Base-by-base conservation (phyloP, 2,329 filamentous ascomycete genomes). In the Calycina marina region DNA sequence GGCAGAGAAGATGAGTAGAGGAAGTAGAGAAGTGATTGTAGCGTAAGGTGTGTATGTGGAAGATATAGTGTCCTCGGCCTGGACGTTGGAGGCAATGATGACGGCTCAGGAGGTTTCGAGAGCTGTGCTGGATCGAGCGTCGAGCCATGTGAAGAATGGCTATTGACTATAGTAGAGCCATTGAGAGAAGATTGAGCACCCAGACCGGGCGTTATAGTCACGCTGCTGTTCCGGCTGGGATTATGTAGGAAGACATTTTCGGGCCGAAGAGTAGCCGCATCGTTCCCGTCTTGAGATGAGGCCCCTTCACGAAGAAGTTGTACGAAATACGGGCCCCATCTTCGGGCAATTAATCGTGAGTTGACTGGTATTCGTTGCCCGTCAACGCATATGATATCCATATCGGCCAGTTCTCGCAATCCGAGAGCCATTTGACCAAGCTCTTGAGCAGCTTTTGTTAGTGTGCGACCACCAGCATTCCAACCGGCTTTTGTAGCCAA, bases 291-390 rank as follows among this genome's bases (percentile, higher is more conserved):
- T 36, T 77, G 69, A 9, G 72, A 73, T 1, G 74, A 66, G 2
- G 80, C 74, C 4, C 67, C 65, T 55, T 94, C 86, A 16, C 81
- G 73, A 6, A 96, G 64, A 2, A 98, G 67, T 51, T 93, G 83
- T 35, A 93, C 84, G 57, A 98, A 96, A 53, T 93, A 94, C 0
- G 85, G 84, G 0, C 90, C 90, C 90, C 90, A 98, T 50, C 90
- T 68, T 16, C 84, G 72, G 6, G 81, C 78, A 11, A 96, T 67
- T 11, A 98, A 71, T 36, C 85, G 74, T 5, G 90, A 96, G 55
- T 93, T 98, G 44, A 94, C 81, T 0, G 90, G 84, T 43, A 96
- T 84, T 12, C 86, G 73, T 52, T 94, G 88, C 14, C 88, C 88
- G 13, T 81, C 80, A 25, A 93, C 77, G 32, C 88, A 90, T 16